Percentiles rank a stretch among this genome's conserved stretches.
Conservation (phyloP, 352 stramenopile species). For the Phytopythium mirpurense region DNA sequence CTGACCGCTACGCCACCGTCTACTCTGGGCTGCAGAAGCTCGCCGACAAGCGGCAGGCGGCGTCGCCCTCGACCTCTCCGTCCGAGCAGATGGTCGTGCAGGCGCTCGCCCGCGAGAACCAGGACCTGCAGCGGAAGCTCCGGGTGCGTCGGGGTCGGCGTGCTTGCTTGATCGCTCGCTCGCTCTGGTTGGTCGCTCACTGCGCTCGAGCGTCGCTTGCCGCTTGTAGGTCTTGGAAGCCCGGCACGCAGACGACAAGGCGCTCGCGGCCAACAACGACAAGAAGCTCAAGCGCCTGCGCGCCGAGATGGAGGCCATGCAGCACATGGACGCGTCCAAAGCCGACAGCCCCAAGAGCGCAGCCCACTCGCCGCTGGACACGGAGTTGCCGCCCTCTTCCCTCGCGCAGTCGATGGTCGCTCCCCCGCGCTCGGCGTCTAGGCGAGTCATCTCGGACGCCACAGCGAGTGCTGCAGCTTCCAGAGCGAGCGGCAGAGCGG, state of each 20-base stretch:
- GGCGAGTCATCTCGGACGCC: neutral
- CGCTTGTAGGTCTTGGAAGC: conserved; percentile 45
- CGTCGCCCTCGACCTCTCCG: conserved; percentile 7
- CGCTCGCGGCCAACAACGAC: conserved; percentile 41
- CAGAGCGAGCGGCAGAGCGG: neutral
- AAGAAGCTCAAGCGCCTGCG: conserved; percentile 66
- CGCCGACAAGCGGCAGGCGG: conserved; percentile 25
- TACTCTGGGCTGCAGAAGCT: conserved; percentile 60
- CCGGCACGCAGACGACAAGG: conserved; percentile 54
- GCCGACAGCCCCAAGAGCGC: neutral
- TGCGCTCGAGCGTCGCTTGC: neutral
- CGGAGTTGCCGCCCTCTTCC: neutral
- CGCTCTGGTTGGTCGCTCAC: neutral
- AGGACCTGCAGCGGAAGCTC: conserved; percentile 61
- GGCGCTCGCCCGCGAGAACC: conserved; percentile 59
- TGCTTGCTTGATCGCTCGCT: too few relatives aligned
- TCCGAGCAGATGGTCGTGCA: conserved; percentile 42
- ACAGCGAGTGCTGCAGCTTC: neutral
- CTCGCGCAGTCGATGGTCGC: neutral
- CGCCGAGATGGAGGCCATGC: conserved; percentile 68
- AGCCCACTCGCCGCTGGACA: neutral
- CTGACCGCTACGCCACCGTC: conserved; percentile 40
- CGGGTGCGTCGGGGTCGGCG: conserved; percentile 28
- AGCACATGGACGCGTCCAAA: conserved; percentile 59
- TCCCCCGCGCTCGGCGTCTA: neutral